Evolutionary conservation across 371 early-diverging fungal genomes (phyloP).

Genomic region (Mucor plumbeus): DNA sequence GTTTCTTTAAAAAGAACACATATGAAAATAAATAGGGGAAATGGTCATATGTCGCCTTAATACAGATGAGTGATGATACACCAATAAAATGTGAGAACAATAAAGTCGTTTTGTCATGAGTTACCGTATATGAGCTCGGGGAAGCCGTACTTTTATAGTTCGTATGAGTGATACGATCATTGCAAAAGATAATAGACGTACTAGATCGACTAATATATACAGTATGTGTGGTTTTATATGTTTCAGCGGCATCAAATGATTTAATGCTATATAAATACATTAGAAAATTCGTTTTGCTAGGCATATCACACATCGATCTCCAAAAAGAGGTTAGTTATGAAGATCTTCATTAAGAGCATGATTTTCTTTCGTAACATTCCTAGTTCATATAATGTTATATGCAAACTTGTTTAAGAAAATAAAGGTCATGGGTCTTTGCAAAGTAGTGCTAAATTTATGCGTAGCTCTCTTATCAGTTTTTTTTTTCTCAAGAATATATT

Average conservation of each 20-base stretch:
- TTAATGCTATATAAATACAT: background rate
- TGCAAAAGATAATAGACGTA: background rate
- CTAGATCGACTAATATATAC: too few species aligned
- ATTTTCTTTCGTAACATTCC: background rate
- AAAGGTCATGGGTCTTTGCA: background rate
- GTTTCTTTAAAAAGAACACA: background rate
- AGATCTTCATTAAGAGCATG: background rate
- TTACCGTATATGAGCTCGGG: background rate
- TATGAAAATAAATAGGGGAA: background rate
- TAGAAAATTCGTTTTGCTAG: background rate
- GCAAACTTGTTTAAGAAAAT: background rate
- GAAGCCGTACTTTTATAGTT: background rate
- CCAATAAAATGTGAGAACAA: background rate
- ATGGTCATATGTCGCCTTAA: background rate
- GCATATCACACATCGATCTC: too few species aligned
- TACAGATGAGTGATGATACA: background rate
- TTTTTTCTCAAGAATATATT: background rate
- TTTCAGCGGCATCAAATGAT: too few species aligned
- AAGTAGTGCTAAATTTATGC: slow-evolving; percentile 1
- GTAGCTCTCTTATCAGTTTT: background rate
- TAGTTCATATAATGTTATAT: background rate
- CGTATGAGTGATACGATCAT: background rate
- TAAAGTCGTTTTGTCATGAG: background rate
- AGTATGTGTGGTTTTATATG: too few species aligned
- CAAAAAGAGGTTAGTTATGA: background rate